A percentile compares a stretch with the other conserved stretches of the same genome.
These are phyloP conservation scores for Haematococcus lacustris DNA, from an alignment of 139 green algal species.

Conservation along the genomic window DNA sequence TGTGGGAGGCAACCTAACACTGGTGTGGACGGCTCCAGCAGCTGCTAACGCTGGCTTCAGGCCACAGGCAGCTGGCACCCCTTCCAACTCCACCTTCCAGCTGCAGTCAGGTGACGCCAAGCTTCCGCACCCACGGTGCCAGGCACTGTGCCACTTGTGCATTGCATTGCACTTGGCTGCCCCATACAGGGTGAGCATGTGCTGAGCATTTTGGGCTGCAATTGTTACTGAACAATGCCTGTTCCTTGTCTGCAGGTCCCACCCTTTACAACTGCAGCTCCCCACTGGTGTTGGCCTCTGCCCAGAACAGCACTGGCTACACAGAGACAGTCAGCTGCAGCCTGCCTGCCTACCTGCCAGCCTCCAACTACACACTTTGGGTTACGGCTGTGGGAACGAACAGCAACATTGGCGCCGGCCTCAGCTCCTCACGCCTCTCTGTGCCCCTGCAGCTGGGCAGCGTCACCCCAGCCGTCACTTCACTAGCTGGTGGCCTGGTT, in stretches of 20 bases:
- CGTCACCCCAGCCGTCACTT: neutral
- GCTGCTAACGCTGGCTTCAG: neutral
- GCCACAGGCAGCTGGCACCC: neutral
- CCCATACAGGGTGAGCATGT: too few species aligned
- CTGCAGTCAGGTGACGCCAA: neutral
- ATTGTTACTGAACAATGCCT: too few species aligned
- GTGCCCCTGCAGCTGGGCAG: constrained; percentile 1
- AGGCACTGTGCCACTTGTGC: too few species aligned
- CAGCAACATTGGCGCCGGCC: neutral
- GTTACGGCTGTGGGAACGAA: neutral
- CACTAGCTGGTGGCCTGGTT: constrained; percentile 12
- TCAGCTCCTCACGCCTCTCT: neutral
- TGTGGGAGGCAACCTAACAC: too few species aligned
- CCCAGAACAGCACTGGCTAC: neutral
- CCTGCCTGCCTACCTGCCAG: constrained; percentile 12
- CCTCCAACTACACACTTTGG: constrained; percentile 15
- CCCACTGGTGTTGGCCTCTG: neutral
- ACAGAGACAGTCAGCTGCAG: neutral
- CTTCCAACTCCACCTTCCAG: constrained; percentile 3
- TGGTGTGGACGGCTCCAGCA: too few species aligned
- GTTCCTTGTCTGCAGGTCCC: constrained; percentile 4
- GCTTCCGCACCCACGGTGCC: too few species aligned
- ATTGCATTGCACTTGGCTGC: too few species aligned
- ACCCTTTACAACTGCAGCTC: neutral
- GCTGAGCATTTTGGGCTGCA: too few species aligned